Percentiles rank a stretch among this genome's conserved stretches.
Evolutionary conservation across 805 yeast genomes (phyloP).

Genomic region (Cyberlindnera bimundalis): DNA sequence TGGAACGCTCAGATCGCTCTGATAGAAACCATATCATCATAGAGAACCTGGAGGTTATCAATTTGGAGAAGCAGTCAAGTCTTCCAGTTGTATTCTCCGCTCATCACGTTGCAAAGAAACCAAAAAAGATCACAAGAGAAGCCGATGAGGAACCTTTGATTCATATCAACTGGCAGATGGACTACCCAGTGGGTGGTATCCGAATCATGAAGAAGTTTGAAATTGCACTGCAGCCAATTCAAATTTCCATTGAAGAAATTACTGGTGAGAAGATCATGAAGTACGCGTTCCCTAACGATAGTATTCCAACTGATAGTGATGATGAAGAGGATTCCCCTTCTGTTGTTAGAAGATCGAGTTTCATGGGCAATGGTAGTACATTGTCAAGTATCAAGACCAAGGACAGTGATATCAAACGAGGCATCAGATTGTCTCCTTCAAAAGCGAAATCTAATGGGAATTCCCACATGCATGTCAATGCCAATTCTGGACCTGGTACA

Average conservation of each 20-base stretch:
- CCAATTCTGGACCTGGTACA: background rate
- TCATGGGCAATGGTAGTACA: slow-evolving; percentile 1
- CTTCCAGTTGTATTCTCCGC: slow-evolving; percentile 68
- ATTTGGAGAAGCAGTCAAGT: slow-evolving; percentile 50
- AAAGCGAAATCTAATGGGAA: background rate
- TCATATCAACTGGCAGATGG: slow-evolving; percentile 68
- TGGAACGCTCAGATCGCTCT: slow-evolving; percentile 64
- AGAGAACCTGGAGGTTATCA: slow-evolving; percentile 63
- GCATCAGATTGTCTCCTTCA: background rate
- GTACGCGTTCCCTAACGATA: slow-evolving; percentile 64
- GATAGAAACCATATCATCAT: slow-evolving; percentile 59
- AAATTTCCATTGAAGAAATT: slow-evolving; percentile 66
- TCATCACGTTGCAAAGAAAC: slow-evolving; percentile 10
- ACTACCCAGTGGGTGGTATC: slow-evolving; percentile 87
- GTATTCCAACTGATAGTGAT: slow-evolving; percentile 14
- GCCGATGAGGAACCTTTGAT: slow-evolving; percentile 34
- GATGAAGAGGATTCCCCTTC: slow-evolving; percentile 5
- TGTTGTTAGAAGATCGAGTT: background rate
- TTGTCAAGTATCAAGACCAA: background rate
- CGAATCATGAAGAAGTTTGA: slow-evolving; percentile 68
- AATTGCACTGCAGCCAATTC: slow-evolving; percentile 60
- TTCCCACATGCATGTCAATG: background rate
- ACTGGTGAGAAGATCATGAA: slow-evolving; percentile 60
- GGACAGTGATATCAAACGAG: background rate
- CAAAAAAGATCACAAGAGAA: slow-evolving; percentile 18